Evolutionary conservation across 2,329 filamentous ascomycete genomes (phyloP).

Genomic region (Beauveria sp.): DNA sequence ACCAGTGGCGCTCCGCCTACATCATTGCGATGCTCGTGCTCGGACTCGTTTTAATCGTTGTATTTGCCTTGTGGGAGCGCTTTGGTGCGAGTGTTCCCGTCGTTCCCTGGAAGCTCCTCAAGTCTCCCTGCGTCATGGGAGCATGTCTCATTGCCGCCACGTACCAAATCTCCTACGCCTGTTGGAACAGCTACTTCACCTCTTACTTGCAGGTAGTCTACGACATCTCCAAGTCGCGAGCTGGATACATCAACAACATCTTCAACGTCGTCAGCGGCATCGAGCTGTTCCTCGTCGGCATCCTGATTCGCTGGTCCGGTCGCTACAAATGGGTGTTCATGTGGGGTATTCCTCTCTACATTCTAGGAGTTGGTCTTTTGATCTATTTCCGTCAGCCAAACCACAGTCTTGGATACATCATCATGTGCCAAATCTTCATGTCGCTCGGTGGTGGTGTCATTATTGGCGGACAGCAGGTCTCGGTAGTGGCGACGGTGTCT

Average conservation of each 20-base stretch:
- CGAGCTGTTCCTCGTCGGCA: constrained; percentile 30
- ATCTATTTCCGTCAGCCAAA: constrained; percentile 27
- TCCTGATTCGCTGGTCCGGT: constrained; percentile 25
- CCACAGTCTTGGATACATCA: constrained; percentile 24
- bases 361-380: constrained; percentile 23
- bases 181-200: constrained; percentile 32
- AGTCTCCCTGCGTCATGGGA: constrained; percentile 18
- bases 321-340: constrained; percentile 26
- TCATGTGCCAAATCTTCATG: constrained; percentile 32
- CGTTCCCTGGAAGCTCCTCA: constrained; percentile 33
- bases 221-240: constrained; percentile 19
- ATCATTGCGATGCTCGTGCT: constrained; percentile 42
- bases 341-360: constrained; percentile 24
- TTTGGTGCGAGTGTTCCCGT: constrained; percentile 40
- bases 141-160: constrained; percentile 18
- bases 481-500: constrained; percentile 23
- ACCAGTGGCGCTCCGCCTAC: constrained; percentile 32
- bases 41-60: constrained; percentile 42
- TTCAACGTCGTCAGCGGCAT: constrained; percentile 31
- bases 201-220: constrained; percentile 34
- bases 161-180: constrained; percentile 23
- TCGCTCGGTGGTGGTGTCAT: constrained; percentile 20
- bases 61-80: constrained; percentile 39
- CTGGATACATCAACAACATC: constrained; percentile 26
- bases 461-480: constrained; percentile 24